Evolutionary conservation across 257 asterid species (phyloP).

Genomic region (Lavandula angustifolia): DNA sequence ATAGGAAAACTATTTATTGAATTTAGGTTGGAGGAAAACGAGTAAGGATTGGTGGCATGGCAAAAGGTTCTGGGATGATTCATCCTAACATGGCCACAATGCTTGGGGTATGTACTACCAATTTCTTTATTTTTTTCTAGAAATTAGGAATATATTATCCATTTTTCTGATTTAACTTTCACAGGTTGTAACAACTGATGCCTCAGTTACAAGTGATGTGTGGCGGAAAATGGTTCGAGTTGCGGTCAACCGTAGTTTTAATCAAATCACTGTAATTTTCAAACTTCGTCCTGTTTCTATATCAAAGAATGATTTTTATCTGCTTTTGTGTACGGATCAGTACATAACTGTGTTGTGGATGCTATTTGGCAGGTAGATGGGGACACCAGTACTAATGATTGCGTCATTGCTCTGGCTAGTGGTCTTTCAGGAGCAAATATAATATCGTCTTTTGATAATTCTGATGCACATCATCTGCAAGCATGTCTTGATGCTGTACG

Average conservation of each 20-base stretch:
- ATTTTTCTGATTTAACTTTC: conserved; percentile 30
- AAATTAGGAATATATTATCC: conserved; percentile 16
- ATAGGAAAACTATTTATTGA: too few relatives aligned
- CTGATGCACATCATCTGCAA: conserved; percentile 80
- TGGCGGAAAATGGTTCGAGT: conserved; percentile 92
- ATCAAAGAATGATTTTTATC: background rate
- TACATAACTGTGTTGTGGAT: conserved; percentile 12
- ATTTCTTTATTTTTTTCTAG: conserved; percentile 15
- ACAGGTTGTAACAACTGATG: conserved; percentile 96
- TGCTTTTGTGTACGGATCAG: background rate
- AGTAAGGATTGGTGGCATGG: conserved; percentile 89
- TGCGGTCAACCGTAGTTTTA: conserved; percentile 92
- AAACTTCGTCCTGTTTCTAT: conserved; percentile 19
- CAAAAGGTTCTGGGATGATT: conserved; percentile 98
- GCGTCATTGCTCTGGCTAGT: conserved; percentile 97
- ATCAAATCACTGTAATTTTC: conserved; percentile 82
- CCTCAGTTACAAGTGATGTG: conserved; percentile 71
- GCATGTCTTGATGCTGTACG: conserved; percentile 93
- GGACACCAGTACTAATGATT: conserved; percentile 94
- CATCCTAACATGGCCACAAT: conserved; percentile 99
- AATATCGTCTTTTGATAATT: conserved; percentile 67
- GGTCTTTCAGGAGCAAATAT: conserved; percentile 84
- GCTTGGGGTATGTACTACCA: conserved; percentile 75
- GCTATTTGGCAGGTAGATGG: conserved; percentile 79
- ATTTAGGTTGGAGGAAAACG: conserved; percentile 71